Evolutionary conservation across 2,329 filamentous ascomycete species (phyloP), one percentile per base, ranked within the genome.

Genomic region (Exophiala spinifera): DNA sequence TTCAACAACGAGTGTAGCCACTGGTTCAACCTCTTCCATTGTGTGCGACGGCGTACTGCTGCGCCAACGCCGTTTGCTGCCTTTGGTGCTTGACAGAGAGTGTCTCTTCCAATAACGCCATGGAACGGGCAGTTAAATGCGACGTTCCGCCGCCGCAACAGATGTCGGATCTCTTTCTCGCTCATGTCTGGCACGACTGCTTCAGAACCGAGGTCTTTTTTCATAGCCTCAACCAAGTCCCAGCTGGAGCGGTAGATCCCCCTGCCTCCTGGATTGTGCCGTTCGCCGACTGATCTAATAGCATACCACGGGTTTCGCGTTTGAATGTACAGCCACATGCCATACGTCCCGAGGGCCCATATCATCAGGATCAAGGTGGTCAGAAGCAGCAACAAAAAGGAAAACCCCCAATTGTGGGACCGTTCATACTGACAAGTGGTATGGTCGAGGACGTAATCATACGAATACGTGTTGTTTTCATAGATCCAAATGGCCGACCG

Each of bases 391-490:
- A 72, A 59, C 55, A 70, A 64, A 19, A 68, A 67, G 0, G 67
- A 68, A 57, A 72, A 72, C 6, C 70, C 70, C 70, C 69, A 73
- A 48, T 66, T 48, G 36, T 72, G 71, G 25, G 44, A 52, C 6
- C 40, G 37, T 11, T 36, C 48, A 19, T 60, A 57, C 4, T 43
- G 55, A 43, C 58, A 60, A 11, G 52, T 46, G 19, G 51, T 49
- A 17, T 55, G 37, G 23, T 56, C 52, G 19, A 50, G 44, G 19
- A 60, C 21, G 33, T 60, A 60, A 15, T 36, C 47, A 34, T 37
- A 49, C 21, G 48, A 20, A 51, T 60, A 60, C 3, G 51, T 57
- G 25, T 60, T 31, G 39, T 58, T 55, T 11, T 53, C 40, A 46
- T 58, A 60, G 14, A 45, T 33, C 55, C 55, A 60, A 37, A 58